Conservation (phyloP, 2,329 filamentous ascomycete genomes). For the Eurotiales sp. region DNA sequence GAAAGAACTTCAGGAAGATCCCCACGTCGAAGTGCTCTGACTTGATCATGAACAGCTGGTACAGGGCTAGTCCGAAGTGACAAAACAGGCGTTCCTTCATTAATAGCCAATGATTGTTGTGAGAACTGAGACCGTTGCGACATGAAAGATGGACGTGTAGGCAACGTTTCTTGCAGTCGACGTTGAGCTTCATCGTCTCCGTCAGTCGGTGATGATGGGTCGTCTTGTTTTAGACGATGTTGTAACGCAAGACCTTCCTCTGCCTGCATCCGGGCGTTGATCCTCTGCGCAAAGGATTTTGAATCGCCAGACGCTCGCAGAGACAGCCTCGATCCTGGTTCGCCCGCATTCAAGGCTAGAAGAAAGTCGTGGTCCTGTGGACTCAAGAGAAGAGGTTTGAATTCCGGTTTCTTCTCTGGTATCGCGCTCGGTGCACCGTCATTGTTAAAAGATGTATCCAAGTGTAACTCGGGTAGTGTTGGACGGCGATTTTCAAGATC, state of each 20-base stretch:
- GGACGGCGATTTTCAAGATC: slow-evolving; percentile 17
- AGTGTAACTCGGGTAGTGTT: slow-evolving; percentile 25
- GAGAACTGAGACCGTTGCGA: slow-evolving; percentile 29
- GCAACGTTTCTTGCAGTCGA: slow-evolving; percentile 14
- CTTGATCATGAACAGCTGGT: slow-evolving; percentile 18
- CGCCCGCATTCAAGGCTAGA: slow-evolving; percentile 26
- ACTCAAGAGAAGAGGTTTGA: slow-evolving; percentile 30
- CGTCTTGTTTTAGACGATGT: slow-evolving; percentile 32
- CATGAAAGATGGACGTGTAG: slow-evolving; percentile 22
- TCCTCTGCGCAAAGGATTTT: slow-evolving; percentile 43
- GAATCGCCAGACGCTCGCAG: slow-evolving; percentile 37
- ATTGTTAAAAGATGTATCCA: slow-evolving; percentile 32
- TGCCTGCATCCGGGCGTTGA: slow-evolving; percentile 50
- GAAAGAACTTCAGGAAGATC: slow-evolving; percentile 21
- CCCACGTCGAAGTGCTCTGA: slow-evolving; percentile 24
- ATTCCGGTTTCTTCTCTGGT: slow-evolving; percentile 16
- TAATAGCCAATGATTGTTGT: slow-evolving; percentile 13
- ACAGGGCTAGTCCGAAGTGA: slow-evolving; percentile 27
- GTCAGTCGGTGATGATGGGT: slow-evolving; percentile 27
- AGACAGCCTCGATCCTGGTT: slow-evolving; percentile 35
- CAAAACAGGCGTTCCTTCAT: slow-evolving; percentile 24
- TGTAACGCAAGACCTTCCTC: slow-evolving; percentile 52
- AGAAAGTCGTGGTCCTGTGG: slow-evolving; percentile 37
- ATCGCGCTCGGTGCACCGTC: slow-evolving; percentile 5
- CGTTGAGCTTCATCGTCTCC: slow-evolving; percentile 18